Evolutionary conservation across 371 early-diverging fungal genomes (phyloP).

Genomic region (Apophysomyces sp.): DNA sequence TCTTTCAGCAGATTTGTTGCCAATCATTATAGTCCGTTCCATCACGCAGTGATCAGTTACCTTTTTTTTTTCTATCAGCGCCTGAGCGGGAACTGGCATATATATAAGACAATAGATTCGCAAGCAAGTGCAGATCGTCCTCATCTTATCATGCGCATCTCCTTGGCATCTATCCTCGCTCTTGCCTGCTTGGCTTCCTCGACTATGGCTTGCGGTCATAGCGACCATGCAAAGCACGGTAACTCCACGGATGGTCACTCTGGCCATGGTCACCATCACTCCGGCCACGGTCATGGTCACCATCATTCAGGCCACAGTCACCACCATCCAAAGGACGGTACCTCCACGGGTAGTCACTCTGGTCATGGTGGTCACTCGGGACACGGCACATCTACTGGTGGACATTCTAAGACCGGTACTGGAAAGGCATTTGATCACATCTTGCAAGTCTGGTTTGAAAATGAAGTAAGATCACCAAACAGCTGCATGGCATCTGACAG

Average conservation of each 20-base stretch:
- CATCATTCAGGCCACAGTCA: no score
- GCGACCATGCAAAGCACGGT: neutral
- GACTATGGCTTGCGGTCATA: neutral
- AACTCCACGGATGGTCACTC: no score
- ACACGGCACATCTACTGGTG: neutral
- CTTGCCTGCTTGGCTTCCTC: neutral
- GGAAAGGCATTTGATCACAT: constrained; percentile 38
- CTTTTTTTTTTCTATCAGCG: neutral
- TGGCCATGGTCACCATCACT: no score
- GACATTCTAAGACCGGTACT: constrained; percentile 1
- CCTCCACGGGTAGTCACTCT: neutral
- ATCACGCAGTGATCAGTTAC: neutral
- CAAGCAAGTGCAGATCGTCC: neutral
- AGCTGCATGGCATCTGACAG: neutral
- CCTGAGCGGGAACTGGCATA: neutral
- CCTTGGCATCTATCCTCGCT: constrained; percentile 1
- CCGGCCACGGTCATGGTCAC: neutral
- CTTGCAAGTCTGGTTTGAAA: constrained; percentile 39
- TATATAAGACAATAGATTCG: neutral
- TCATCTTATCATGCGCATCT: constrained; percentile 3
- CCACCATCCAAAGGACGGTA: neutral
- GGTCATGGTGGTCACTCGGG: neutral
- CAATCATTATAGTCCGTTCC: neutral
- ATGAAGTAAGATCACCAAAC: constrained; percentile 16
- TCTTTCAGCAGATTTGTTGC: neutral